Evolutionary conservation across 805 yeast genomes (phyloP), one percentile per base, ranked within the genome.

Genomic region (Blastobotrys attinorum): DNA sequence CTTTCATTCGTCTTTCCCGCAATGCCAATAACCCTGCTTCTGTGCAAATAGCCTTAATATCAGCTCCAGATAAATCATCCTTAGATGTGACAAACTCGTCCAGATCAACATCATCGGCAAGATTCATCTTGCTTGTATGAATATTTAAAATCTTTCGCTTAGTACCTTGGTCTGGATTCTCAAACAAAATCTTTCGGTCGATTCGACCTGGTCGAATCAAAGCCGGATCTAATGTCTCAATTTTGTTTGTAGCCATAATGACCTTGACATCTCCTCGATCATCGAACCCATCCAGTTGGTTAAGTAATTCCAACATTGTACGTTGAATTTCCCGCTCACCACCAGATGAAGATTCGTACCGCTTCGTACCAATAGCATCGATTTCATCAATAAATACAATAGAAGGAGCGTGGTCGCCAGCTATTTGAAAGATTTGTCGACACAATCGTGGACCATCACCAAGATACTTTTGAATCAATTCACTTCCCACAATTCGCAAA

Each of bases 311-410:
- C 75, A 89, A 73, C 97, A 89, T 90, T 31, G 97, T 90, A 71
- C 97, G 81, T 70, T 90, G 97, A 51, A 90, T 86, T 67, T 90
- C 97, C 55, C 96, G 77, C 67, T 90, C 97, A 61, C 97, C 97
- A 36, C 97, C 97, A 17, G 95, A 82, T 4, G 82, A 71, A 17
- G 72, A 82, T 47, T 90, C 96, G 64, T 90, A 89, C 65, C 99
- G 81, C 64, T 90, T 90, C n/a, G 95, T 84, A 66, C 98, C 99
- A 61, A 92, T 92, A 37, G 99, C 97, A 67, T 92, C 98, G 60
- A 92, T 90, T 70, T 92, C 98, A 69, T 92, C 98, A 53, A 92
- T 92, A 60, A 92, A 92, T 31, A 92, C 96, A 68, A 92, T 92
- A n/a, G 96, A 81, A 31, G 98, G 98, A 0, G 98, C 96, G 64